Base-by-base conservation (phyloP, 768 basidiomycete species). In the Boletus rex-veris region DNA sequence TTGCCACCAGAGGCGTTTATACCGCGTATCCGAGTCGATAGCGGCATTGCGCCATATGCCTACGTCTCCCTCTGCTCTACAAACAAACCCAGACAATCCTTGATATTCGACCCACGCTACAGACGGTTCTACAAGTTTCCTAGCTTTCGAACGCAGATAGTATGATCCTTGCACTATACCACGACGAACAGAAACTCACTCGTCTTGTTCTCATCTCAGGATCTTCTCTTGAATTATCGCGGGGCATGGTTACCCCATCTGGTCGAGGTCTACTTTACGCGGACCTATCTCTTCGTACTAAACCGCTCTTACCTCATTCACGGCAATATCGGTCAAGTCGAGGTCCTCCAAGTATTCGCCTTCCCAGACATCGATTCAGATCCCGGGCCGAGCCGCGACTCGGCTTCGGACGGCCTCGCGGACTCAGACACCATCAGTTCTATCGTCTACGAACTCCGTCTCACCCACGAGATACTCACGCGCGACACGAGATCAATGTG, bases 41-140 rank as follows among this genome's bases (percentile, higher is more conserved):
- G 43, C 37, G 54, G 53, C 5, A 50, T 54, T 1, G 50, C 50
- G 9, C 58, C 63, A 1, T 66, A 60, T 19, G 60, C 19, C 5
- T 59, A 57, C 7, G 35, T 65, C 40, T 54, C 58, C 15, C 53
- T 65, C 38, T 48, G 47, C 43, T 9, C 53, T 2, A n/a, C 50
- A 5, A 54, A 39, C 21, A 53, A 55, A 19, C 63, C 60, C 21
- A 50, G 42, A 12, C 50, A 59, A 10, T 52, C 60, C 0, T 24
- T 66, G 37, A 21, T 64, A 7, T 63, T 63, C 37, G 57, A 63
- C 50, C 38, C 53, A 4, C 38, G 21, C 14, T 30, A 7, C 26
- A 53, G 60, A 36, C 64, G 28, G 19, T 63, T 62, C 48, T 60
- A 57, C 53, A 66, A 63, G 41, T 64, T 60, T 19, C 63, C 63